Conservation (phyloP, 83 land plant species). For the Picea abies region DNA sequence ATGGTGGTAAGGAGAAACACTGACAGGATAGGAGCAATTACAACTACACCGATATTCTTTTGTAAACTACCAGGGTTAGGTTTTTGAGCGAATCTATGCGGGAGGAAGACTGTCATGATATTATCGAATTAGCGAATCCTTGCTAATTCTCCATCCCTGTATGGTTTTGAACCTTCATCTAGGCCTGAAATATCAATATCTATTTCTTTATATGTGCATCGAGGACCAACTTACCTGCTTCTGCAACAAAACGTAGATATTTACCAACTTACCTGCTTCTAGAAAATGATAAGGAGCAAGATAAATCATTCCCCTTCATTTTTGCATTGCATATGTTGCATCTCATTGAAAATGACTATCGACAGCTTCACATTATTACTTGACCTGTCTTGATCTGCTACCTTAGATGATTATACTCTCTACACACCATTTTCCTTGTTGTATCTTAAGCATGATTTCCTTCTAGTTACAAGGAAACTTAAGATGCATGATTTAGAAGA, state of each 20-base stretch:
- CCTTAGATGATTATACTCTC: neutral
- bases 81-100: no score
- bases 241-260: neutral
- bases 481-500: neutral
- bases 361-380: neutral
- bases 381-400: no score
- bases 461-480: neutral
- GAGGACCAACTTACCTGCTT: neutral
- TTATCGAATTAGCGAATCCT: no score
- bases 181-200: neutral
- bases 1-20: no score
- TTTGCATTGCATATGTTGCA: neutral
- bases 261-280: neutral
- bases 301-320: neutral
- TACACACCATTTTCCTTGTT: neutral
- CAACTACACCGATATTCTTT: no score
- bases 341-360: constrained; percentile 1
- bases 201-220: neutral
- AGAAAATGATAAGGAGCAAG: constrained; percentile 8
- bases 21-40: no score
- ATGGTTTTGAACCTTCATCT: neutral
- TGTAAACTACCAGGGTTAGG: no score
- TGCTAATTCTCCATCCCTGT: neutral
- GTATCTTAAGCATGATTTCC: neutral
- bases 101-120: no score